Evolutionary conservation across 176 grass and related monocot genomes (phyloP).

Genomic region (Musa beccarii): DNA sequence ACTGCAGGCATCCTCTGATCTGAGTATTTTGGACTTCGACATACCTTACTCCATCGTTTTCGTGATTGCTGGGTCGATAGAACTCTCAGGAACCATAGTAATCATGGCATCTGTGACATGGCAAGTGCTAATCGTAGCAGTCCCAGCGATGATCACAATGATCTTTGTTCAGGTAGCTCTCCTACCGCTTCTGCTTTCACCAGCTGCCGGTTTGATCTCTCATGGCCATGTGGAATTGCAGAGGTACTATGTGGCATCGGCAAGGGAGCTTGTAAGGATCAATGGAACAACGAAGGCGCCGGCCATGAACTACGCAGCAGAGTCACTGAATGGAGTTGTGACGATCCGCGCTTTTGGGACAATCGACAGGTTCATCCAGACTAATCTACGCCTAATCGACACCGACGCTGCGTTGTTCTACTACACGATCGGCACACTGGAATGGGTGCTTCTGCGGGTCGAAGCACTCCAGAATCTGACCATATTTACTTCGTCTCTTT

Average conservation of each 20-base stretch:
- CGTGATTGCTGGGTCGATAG: conserved; percentile 32
- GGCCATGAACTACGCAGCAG: conserved; percentile 80
- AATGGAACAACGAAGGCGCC: conserved; percentile 95
- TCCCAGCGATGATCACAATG: conserved; percentile 53
- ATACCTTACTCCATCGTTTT: conserved; percentile 86
- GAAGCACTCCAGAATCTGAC: conserved; percentile 73
- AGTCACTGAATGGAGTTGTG: conserved; percentile 62
- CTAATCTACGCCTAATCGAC: conserved; percentile 65
- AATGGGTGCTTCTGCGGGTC: conserved; percentile 93
- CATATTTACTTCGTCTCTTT: conserved; percentile 53
- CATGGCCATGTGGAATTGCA: conserved; percentile 4
- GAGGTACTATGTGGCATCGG: conserved; percentile 78
- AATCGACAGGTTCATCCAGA: conserved; percentile 54
- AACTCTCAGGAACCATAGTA: conserved; percentile 32
- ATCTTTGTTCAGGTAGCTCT: conserved; percentile 59
- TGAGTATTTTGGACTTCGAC: conserved; percentile 90
- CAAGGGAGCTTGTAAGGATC: conserved; percentile 86
- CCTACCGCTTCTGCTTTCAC: not conserved
- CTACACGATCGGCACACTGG: conserved; percentile 67
- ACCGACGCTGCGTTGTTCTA: conserved; percentile 75
- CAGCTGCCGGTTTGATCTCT: too few relatives aligned
- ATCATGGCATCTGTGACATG: conserved; percentile 71
- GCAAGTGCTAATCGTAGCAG: conserved; percentile 69
- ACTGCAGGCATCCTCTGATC: conserved; percentile 85
- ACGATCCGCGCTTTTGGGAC: conserved; percentile 62